These are phyloP conservation scores for Aspergillus sp. DNA, from an alignment of 2,329 filamentous ascomycete genomes.

Conservation along the genomic window DNA sequence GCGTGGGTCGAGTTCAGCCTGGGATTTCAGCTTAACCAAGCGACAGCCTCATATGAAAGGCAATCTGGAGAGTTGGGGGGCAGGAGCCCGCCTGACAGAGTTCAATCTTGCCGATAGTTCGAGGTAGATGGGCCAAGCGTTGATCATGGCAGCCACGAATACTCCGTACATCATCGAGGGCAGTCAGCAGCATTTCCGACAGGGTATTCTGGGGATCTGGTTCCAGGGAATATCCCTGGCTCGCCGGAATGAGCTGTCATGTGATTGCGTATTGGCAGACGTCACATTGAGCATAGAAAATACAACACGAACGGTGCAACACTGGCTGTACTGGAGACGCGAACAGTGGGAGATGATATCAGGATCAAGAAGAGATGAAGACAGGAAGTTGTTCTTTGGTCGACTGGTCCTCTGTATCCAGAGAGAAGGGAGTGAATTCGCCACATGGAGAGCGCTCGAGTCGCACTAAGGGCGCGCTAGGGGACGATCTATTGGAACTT, in stretches of 20 bases:
- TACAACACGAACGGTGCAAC: not conserved
- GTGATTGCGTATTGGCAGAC: not conserved
- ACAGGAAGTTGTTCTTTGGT: no score
- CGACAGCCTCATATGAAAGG: not conserved
- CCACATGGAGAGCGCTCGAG: not conserved
- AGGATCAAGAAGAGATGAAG: not conserved
- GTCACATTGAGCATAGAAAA: not conserved
- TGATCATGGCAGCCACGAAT: not conserved
- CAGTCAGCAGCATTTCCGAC: not conserved
- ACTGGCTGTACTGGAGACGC: not conserved
- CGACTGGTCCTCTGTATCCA: not conserved
- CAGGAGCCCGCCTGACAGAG: not conserved
- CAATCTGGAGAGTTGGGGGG: not conserved
- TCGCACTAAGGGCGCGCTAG: constrained; percentile 8
- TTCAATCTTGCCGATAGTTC: not conserved
- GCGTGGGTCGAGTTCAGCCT: not conserved
- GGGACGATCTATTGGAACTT: constrained; percentile 13
- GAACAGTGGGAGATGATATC: not conserved
- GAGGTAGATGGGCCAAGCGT: not conserved
- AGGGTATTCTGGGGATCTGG: not conserved
- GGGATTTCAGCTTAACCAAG: not conserved
- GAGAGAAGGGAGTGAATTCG: not conserved
- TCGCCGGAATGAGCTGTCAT: not conserved
- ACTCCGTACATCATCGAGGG: not conserved
- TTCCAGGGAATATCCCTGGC: not conserved